Evolutionary conservation across 2,329 filamentous ascomycete genomes (phyloP), one percentile per base, ranked within the genome.

Genomic region (Madurella mycetomatis): DNA sequence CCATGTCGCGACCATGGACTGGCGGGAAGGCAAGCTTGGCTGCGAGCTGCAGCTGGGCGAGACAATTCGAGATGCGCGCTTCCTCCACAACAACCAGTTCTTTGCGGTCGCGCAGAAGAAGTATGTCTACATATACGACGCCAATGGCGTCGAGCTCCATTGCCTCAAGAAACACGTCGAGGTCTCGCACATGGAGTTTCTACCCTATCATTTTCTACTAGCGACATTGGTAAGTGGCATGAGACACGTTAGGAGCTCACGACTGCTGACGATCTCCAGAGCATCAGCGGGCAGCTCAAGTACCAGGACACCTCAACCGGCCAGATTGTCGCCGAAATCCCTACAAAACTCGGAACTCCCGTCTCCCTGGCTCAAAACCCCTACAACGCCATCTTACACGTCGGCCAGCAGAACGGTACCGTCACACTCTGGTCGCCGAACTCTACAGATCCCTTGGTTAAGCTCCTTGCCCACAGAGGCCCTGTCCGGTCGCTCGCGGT

Each of bases 371-470:
- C 84, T 4, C 92, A 96, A 66, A 99, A 99, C 68, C 88, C 89
- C 0, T 87, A 88, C 71, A 99, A 99, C 69, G 94, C 90, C 15
- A 86, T 99, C 54, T 77, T 96, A 47, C 91, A 97, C 65, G 84
- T 92, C 58, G 94, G 94, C 9, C 92, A 97, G 67, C 91, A 96
- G 67, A 97, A 97, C 67, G 94, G 94, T 54, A 88, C 90, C 2
- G 91, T 99, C 37, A 94, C 90, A 2, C 76, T 99, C 43, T 99
- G 94, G 94, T 96, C 92, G 2, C 94, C 94, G 2, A 99, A 96
- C 71, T 87, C 85, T 25, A 82, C 85, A 52, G 88, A 90, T 0
- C 88, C 94, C 0, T 79, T 96, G 8, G 92, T 96, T 47, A 97
- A 96, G 71, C 81, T 97, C 39, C 80, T 96, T 39, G 89, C 90